Conservation (phyloP, 2,329 filamentous ascomycete species). For the Alternaria angustiovoidea region DNA sequence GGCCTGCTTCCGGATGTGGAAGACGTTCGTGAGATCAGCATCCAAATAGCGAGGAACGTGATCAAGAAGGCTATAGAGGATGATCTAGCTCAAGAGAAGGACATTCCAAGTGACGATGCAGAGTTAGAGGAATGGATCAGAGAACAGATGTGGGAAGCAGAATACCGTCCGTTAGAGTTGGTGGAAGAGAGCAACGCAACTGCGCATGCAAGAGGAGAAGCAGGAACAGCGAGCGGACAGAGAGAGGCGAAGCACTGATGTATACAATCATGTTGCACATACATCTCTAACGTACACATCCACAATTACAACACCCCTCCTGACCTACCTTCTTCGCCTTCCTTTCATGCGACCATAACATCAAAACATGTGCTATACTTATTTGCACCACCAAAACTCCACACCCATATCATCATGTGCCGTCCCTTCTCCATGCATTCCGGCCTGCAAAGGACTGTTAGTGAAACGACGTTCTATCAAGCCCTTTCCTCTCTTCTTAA, state of each 20-base stretch:
- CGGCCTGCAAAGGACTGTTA: slow-evolving; percentile 20
- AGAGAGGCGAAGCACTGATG: slow-evolving; percentile 27
- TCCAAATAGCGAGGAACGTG: slow-evolving; percentile 78
- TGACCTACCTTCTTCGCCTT: neutral
- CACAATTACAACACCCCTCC: neutral
- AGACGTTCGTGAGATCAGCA: slow-evolving; percentile 76
- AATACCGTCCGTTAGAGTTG: slow-evolving; percentile 69
- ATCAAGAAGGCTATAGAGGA: slow-evolving; percentile 76
- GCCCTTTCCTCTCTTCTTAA: neutral
- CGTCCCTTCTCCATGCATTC: slow-evolving; percentile 33
- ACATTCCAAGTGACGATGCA: slow-evolving; percentile 66
- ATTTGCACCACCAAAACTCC: slow-evolving; percentile 25
- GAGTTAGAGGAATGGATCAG: slow-evolving; percentile 75
- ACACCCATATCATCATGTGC: slow-evolving; percentile 43
- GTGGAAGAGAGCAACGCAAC: slow-evolving; percentile 63
- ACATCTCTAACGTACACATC: neutral
- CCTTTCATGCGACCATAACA: slow-evolving; percentile 27
- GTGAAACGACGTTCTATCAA: neutral
- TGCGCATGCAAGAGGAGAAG: slow-evolving; percentile 67
- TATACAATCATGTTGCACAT: neutral
- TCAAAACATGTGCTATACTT: slow-evolving; percentile 39
- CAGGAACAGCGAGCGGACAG: slow-evolving; percentile 52
- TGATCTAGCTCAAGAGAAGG: slow-evolving; percentile 68
- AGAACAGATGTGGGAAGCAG: slow-evolving; percentile 82
- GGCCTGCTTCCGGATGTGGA: slow-evolving; percentile 80